Percentiles rank a stretch among this genome's conserved stretches.
These are phyloP conservation scores for Termitomyces titanicus DNA, from an alignment of 768 basidiomycete species.

Conservation along the genomic window DNA sequence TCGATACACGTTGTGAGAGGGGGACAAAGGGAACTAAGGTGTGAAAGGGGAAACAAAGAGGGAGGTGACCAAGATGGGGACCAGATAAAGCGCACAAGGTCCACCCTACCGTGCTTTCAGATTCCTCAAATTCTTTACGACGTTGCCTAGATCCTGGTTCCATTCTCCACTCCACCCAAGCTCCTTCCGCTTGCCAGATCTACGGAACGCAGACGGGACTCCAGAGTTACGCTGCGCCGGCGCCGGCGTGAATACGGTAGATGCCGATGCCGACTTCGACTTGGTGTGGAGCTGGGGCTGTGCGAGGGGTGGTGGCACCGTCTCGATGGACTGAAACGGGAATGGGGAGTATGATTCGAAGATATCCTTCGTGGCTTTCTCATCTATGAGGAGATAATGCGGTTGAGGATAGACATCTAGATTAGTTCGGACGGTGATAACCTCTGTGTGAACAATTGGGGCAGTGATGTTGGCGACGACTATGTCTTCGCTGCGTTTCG, in stretches of 20 bases:
- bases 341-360: slow-evolving; percentile 8
- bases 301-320: background rate
- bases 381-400: background rate
- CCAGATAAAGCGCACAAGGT: background rate
- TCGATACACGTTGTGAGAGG: background rate
- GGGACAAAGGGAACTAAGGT: background rate
- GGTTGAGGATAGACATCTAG: background rate
- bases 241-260: background rate
- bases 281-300: background rate
- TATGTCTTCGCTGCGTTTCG: background rate
- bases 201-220: slow-evolving; percentile 2
- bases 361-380: slow-evolving; percentile 13
- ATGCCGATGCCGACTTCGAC: background rate
- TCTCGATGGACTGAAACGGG: slow-evolving; percentile 9
- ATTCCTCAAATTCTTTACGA: slow-evolving; percentile 17
- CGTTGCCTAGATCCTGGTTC: slow-evolving; percentile 26
- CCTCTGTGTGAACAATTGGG: background rate
- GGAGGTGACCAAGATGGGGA: background rate
- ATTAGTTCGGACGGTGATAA: background rate
- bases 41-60: background rate
- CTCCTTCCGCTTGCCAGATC: slow-evolving; percentile 16
- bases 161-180: slow-evolving; percentile 31
- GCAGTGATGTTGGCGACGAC: background rate
- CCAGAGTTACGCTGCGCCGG: background rate
- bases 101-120: slow-evolving; percentile 13